Base-by-base conservation (phyloP, 805 yeast species). In the Saturnispora saitoi region DNA sequence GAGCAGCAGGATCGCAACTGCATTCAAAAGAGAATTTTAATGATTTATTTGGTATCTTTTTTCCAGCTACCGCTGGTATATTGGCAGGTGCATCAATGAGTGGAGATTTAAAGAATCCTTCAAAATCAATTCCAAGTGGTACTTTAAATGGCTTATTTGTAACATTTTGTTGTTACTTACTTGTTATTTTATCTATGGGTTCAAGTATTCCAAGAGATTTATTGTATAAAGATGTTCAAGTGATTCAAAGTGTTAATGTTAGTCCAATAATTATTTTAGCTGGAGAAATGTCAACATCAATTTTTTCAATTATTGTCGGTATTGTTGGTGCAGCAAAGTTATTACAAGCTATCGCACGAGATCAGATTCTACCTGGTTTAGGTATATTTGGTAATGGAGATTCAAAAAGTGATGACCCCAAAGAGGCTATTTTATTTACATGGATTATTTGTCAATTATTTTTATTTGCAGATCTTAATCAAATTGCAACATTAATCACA, bases 11-110 rank as follows among this genome's bases (percentile, higher is more conserved):
- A 0, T 86, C 95, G 4, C 78, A 81, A 28, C 54, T 73, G 24
- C 55, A 63, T 8, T 67, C 68, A 0, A 78, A 74, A 14, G 98
- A 91, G 62, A 87, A 82, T 1, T 88, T 91, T 60, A 78, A 81
- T 48, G 84, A 86, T 61, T 67, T 95, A 54, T 93, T 93, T 75
- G 98, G 98, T 3, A 86, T 93, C 41, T 88, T 93, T 63, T 93
- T 93, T 70, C 97, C 99, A 10, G 96, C 99, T 1, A 91, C 99
- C 0, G 96, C 98, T 6, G 99, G 99, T 50, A 90, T 93, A 26
- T 83, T 93, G 65, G 98, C 99, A 2, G 99, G 99, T 15, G 97
- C 99, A 2, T 86, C 95, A 22, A 93, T 93, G 99, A 88, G 96
- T 37, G 98, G 99, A 17, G 96, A 89, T 57, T 72, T 93, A 53